Base-by-base conservation (phyloP, 345 rosid genomes). In the Eutrema japonicum region DNA sequence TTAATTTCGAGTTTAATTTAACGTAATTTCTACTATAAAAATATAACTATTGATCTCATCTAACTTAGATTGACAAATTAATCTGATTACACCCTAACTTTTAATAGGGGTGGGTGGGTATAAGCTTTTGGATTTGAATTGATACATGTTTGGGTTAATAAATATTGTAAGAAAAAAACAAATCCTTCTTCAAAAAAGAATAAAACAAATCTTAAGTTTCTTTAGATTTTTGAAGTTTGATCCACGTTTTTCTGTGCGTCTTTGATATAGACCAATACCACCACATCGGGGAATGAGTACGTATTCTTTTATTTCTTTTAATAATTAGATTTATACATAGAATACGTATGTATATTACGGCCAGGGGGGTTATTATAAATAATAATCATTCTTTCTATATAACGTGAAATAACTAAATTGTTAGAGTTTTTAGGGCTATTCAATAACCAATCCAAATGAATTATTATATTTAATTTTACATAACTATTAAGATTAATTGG, bases 1-100 rank as follows among this genome's bases (percentile, higher is more conserved):
- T 18, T 35, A 4, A 13, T 52, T 22, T 53, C 35, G 18, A 47
- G 29, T 7, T 12, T 12, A 35, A 42, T 22, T 14, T 50, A 37
- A 38, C 38, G 11, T 16, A 32, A 32, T 66, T 37, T 50, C 37
- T 9, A 27, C 9, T n/a, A 27, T 22, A 26, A 52, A 26, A 52
- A 26, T 13, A 14, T 27, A 52, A 38, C 7, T 52, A 29, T 16
- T 68, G 51, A 52, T 67, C n/a, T 27, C 14, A 51, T 10, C 51
- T 41, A 67, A 32, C 52, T 52, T 51, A 38, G 2, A 66, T 2
- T 66, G 40, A 29, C 40, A 66, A 40, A 37, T 12, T 27, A 38
- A 7, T 35, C 46, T 16, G 30, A 47, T 8, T 10, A 46, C 30
- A 48, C 16, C 45, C 48, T 22, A 37, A 33, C 16, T 64, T 32